A percentile compares a stretch with the other conserved stretches of the same genome.
Conservation (phyloP, 768 basidiomycete genomes). For the Kwoniella botswanensis region DNA sequence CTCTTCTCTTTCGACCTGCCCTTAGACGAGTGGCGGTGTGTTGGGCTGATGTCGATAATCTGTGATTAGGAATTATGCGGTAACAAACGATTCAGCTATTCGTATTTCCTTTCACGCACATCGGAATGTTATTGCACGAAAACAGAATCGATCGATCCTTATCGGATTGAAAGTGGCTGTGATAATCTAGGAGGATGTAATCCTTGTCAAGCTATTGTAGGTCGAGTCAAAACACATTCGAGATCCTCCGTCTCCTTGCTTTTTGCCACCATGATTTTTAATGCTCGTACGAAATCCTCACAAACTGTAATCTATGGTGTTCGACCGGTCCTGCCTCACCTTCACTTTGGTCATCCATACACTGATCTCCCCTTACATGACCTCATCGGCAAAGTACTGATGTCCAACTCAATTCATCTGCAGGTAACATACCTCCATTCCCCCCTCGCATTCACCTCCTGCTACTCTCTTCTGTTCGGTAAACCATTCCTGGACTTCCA, state of each 20-base stretch:
- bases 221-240: not conserved
- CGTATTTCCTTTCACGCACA: not conserved
- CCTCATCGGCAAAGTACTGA: too few relatives aligned
- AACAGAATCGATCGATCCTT: not conserved
- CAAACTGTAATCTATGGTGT: too few relatives aligned
- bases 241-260: not conserved
- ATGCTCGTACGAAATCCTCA: not conserved
- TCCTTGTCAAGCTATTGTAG: constrained; percentile 9
- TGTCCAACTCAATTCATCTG: not conserved
- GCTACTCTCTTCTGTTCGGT: constrained; percentile 1
- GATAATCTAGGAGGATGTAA: constrained; percentile 8
- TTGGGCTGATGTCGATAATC: not conserved
- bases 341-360: too few relatives aligned
- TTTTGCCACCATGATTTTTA: not conserved
- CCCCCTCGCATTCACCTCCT: not conserved
- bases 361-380: too few relatives aligned
- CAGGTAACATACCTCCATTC: constrained; percentile 13
- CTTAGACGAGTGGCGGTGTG: not conserved
- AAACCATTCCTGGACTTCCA: not conserved
- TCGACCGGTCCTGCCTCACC: too few relatives aligned
- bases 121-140: constrained; percentile 6
- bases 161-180: constrained; percentile 5
- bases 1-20: not conserved
- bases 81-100: constrained; percentile 12
- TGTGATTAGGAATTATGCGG: constrained; percentile 5